Base-by-base conservation (phyloP, 768 basidiomycete genomes). In the Dacryopinax spathularia region DNA sequence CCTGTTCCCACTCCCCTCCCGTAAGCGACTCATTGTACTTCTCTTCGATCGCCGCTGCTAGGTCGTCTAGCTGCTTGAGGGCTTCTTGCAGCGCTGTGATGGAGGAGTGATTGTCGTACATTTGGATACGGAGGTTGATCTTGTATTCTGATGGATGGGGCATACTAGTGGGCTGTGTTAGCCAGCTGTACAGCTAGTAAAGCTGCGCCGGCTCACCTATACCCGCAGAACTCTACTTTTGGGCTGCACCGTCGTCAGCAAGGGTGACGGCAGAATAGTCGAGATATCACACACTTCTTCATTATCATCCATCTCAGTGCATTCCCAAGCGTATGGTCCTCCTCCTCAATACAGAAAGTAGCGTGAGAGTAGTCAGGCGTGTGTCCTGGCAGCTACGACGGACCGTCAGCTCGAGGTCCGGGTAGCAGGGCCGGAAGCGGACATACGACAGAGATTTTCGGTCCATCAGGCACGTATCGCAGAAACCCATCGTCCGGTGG, bases 61-160 rank as follows among this genome's bases (percentile, higher is more conserved):
- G 79, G 44, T 82, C 78, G 65, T 94, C 89, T 33, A 97, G 81
- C 72, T 91, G 82, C 15, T 78, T 75, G 34, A 97, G 79, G 0
- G 91, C 91, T 33, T 79, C 79, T 59, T 91, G 77, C 33, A 97
- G 81, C 1, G 91, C 88, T 15, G 84, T 81, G 16, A 94, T 75
- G 0, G 95, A 91, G 2, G 93, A 95, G n/a, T 89, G 78, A 35
- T 84, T 81, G 71, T 97, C 95, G 69, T 97, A 96, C 95, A 98
- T 98, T 82, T 98, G 95, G 65, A 98, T 91, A n/a, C 96, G 89
- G 29, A 98, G 77, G 70, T 97, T 90, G 70, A 99, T 96, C 69
- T 88, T 86, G 68, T 91, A 89, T 78, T 99, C 96, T 10, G 95
- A 96, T 2, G 96, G 96, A 77, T 98, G 96, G 1, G 96, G 96